Evolutionary conservation across 768 basidiomycete species (phyloP).

Genomic region (Rhizopogon sp.): DNA sequence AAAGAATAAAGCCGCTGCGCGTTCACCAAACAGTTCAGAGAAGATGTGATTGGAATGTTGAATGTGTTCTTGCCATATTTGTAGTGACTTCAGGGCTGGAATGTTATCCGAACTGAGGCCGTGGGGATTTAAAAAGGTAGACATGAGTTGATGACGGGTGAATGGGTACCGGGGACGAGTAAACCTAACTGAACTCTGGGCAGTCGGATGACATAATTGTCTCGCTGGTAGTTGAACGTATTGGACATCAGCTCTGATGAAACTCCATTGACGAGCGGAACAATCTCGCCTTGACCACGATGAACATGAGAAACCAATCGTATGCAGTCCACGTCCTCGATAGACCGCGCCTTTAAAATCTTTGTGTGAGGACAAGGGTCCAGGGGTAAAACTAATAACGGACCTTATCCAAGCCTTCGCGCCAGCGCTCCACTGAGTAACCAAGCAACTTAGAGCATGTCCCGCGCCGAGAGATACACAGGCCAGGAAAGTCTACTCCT

Average conservation of each 20-base stretch:
- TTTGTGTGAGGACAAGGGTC: not conserved
- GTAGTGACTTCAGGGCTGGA: slow-evolving; percentile 46
- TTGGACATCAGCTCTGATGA: slow-evolving; percentile 56
- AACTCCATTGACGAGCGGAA: slow-evolving; percentile 62
- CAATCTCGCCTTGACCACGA: slow-evolving; percentile 88
- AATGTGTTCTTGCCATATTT: slow-evolving; percentile 90
- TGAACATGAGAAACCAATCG: slow-evolving; percentile 68
- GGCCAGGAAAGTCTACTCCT: slow-evolving; percentile 97
- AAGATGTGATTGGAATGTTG: slow-evolving; percentile 97
- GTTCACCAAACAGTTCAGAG: slow-evolving; percentile 85
- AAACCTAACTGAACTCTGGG: slow-evolving; percentile 58
- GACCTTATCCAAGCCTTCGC: slow-evolving; percentile 79
- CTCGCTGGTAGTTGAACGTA: slow-evolving; percentile 91
- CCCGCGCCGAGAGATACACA: slow-evolving; percentile 79
- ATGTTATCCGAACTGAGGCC: slow-evolving; percentile 48
- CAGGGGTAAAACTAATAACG: not conserved
- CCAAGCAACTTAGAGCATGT: slow-evolving; percentile 89
- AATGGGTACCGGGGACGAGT: slow-evolving; percentile 85
- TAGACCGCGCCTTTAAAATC: slow-evolving; percentile 43
- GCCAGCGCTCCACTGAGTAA: slow-evolving; percentile 83
- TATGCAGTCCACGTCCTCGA: slow-evolving; percentile 76
- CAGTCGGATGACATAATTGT: slow-evolving; percentile 74
- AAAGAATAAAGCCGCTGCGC: slow-evolving; percentile 98
- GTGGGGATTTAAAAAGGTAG: slow-evolving; percentile 55
- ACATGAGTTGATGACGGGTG: slow-evolving; percentile 61